phyloP scores from a whole-genome alignment of 2,329 filamentous ascomycete genomes.

The Sarocladium strictum region DNA sequence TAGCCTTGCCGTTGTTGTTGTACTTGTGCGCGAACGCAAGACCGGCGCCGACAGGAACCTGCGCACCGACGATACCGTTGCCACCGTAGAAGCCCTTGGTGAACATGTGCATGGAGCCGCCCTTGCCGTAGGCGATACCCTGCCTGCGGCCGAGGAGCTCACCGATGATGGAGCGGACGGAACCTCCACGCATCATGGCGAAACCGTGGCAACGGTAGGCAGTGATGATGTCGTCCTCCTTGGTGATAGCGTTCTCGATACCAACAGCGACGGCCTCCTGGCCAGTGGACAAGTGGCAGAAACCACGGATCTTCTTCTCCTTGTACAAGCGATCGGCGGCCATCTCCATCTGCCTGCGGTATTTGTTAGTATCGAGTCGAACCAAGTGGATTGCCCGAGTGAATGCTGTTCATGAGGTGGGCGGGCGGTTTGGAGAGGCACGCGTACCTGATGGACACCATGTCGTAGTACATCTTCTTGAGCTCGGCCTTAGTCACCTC shows the following conservation, averaged over 20 bases:
- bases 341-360: conserved; percentile 94
- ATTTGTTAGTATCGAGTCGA: conserved; percentile 22
- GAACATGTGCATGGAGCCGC: conserved; percentile 99
- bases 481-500: conserved; percentile 95
- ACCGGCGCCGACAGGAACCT: conserved; percentile 94
- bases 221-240: conserved; percentile 91
- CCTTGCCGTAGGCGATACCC: conserved; percentile 98
- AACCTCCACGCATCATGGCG: conserved; percentile 90
- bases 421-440: no score
- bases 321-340: conserved; percentile 98
- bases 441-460: conserved; percentile 85
- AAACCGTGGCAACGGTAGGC: conserved; percentile 99
- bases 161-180: conserved; percentile 88
- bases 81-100: conserved; percentile 95
- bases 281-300: conserved; percentile 97
- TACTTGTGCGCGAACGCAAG: conserved; percentile 98
- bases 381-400: no score
- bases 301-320: conserved; percentile 99
- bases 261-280: conserved; percentile 97
- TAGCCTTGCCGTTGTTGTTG: conserved; percentile 76
- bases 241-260: conserved; percentile 92
- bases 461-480: conserved; percentile 98
- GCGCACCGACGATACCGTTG: conserved; percentile 97
- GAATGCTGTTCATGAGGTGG: no score
- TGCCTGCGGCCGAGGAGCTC: conserved; percentile 92